Conservation (phyloP, 1,139 yeast species). For the Suhomyces bolitotheri region DNA sequence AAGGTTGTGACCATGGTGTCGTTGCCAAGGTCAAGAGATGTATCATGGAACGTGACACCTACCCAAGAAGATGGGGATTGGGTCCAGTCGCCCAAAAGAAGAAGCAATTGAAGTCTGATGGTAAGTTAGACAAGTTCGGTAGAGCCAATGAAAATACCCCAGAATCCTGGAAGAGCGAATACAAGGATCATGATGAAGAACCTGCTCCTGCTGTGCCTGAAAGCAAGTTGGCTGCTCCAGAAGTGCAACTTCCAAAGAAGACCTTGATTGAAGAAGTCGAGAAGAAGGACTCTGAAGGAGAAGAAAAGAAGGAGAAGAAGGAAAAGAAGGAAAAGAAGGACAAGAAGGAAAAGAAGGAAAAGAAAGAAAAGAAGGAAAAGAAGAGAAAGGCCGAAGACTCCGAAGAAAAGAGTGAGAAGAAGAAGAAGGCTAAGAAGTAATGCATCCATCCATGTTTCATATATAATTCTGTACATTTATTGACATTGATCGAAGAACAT, state of each 20-base stretch:
- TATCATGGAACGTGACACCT: slow-evolving; percentile 98
- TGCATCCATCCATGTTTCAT: slow-evolving; percentile 12
- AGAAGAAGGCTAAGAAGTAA: slow-evolving; percentile 40
- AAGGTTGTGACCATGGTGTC: slow-evolving; percentile 96
- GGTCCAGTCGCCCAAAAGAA: slow-evolving; percentile 99
- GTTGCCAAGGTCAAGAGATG: slow-evolving; percentile 99
- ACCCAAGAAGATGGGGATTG: slow-evolving; percentile 99
- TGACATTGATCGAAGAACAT: slow-evolving; percentile 4
- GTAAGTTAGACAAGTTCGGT: slow-evolving; percentile 95
- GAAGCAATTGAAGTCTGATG: slow-evolving; percentile 96
- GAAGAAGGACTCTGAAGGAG: slow-evolving; percentile 34
- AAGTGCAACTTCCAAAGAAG: slow-evolving; percentile 55
- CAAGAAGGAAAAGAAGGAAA: slow-evolving; percentile 67
- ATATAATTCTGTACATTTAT: slow-evolving; percentile 16
- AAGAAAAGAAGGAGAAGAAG: slow-evolving; percentile 30
- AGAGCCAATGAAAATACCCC: slow-evolving; percentile 93
- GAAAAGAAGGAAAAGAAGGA: slow-evolving; percentile 58
- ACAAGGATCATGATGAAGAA: slow-evolving; percentile 76
- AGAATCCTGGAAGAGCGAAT: slow-evolving; percentile 83
- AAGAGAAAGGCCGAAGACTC: slow-evolving; percentile 62
- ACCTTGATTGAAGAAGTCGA: slow-evolving; percentile 42
- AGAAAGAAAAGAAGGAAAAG: slow-evolving; percentile 52
- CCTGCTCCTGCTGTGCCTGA: slow-evolving; percentile 56
- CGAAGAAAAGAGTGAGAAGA: slow-evolving; percentile 39
- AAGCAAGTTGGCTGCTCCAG: slow-evolving; percentile 49